A percentile compares a stretch with the other conserved stretches of the same genome.
Conservation (phyloP, 345 rosid species). For the Erucastrum elatum region DNA sequence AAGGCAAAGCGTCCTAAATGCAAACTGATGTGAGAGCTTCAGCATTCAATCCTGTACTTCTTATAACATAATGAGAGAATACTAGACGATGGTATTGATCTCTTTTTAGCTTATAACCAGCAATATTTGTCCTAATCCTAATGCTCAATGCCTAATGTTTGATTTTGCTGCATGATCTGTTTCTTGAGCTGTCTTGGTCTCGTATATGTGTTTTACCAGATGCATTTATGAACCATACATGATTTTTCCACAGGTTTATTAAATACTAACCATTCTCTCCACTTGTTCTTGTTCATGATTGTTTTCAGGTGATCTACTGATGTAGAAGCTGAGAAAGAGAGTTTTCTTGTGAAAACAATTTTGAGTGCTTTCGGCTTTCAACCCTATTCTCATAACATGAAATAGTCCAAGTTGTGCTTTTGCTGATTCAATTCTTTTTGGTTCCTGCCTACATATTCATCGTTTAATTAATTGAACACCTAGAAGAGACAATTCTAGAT, state of each 20-base stretch:
- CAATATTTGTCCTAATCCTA: not conserved
- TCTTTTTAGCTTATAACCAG: not conserved
- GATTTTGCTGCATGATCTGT: slow-evolving; percentile 3
- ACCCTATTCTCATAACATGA: slow-evolving; percentile 24
- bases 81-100: no score
- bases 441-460: no score
- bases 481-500: not conserved
- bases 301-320: slow-evolving; percentile 22
- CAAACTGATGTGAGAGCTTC: no score
- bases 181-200: not conserved
- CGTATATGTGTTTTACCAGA: not conserved
- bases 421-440: no score
- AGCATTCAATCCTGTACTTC: no score
- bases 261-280: not conserved
- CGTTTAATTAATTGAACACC: no score
- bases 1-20: no score
- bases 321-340: not conserved
- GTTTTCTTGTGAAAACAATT: no score
- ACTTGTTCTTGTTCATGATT: not conserved
- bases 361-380: not conserved
- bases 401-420: not conserved
- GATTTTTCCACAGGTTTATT: not conserved
- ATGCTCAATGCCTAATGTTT: not conserved
- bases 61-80: no score
- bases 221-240: not conserved